Base-by-base conservation (phyloP, 768 basidiomycete species). In the Suillus brevipes region DNA sequence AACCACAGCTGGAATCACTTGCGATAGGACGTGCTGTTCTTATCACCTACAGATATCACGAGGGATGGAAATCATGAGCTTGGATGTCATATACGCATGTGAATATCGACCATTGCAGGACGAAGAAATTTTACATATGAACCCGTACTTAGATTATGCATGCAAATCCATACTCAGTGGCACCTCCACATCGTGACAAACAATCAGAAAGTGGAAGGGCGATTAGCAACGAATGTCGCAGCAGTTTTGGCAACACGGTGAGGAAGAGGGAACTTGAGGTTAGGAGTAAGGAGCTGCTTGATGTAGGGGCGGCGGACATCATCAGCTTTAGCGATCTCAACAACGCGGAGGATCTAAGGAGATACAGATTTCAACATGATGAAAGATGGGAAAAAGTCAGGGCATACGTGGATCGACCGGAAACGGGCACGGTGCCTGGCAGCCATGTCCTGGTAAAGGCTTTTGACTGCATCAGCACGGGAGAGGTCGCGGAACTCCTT, bases 391-490 rank as follows among this genome's bases (percentile, higher is more conserved):
- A 13, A 23, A 47, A 59, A 23, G 62, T 6, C 10, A 56, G 75
- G 12, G 76, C 92, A 68, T 71, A 96, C 94, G 80, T 97, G 95
- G 80, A 99, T 96, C 52, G 94, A 98, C 81, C 97, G 88, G 90
- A 99, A 98, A 78, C 97, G 95, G 69, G 97, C 97, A 82, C 97
- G 95, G 81, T 99, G 97, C 71, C 96, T 87, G 68, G 97, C 95
- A 74, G 97, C 94, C 97, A 99, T 98, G 82, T 99, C 97, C 83
- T 99, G 97, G 88, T 99, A 99, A 78, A 98, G 81, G 72, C 89
- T 85, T 86, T 92, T 95, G 78, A 99, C 97, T 64, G 97, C 97
- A 77, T 94, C 96, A 66, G 94, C 90, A 69, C 97, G 90, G 71
- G 85, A 85, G 72, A 99, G 90, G 73, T 99, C 97, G 75, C 95